phyloP scores from a whole-genome alignment of 352 stramenopile species.

The Pythium vanterpoolii region DNA sequence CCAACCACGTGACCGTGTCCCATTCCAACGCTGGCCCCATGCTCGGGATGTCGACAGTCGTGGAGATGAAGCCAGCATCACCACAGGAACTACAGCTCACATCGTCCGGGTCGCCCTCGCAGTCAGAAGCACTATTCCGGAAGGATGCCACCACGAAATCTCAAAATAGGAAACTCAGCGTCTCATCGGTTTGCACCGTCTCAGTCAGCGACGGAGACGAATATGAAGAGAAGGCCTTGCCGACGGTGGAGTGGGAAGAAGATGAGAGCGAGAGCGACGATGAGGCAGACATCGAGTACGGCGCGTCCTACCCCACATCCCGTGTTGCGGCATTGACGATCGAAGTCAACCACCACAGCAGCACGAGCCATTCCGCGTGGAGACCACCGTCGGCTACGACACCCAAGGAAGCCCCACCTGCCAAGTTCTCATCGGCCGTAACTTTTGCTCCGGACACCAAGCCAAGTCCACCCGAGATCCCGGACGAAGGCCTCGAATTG shows the following conservation, averaged over 20 bases:
- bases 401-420: not conserved
- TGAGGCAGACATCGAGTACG: conserved; percentile 2
- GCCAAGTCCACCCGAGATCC: conserved; percentile 10
- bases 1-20: conserved; percentile 23
- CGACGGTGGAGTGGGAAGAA: not conserved
- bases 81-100: conserved; percentile 19
- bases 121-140: not conserved
- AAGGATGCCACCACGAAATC: not conserved
- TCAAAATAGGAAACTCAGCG: conserved; percentile 31
- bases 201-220: conserved; percentile 33
- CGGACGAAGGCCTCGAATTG: conserved; percentile 20
- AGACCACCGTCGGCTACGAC: not conserved
- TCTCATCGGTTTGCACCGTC: conserved; percentile 28
- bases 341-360: conserved; percentile 16
- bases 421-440: not conserved
- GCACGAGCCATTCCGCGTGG: not conserved
- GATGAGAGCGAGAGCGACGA: conserved; percentile 10
- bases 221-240: conserved; percentile 11
- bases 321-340: conserved; percentile 9
- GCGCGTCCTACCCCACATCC: not conserved
- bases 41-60: conserved; percentile 12
- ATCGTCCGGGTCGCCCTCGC: not conserved
- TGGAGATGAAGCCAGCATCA: conserved; percentile 24
- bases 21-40: conserved; percentile 11
- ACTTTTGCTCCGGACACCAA: conserved; percentile 5